Evolutionary conservation across 495 filamentous ascomycete species (phyloP).

Genomic region (Talaromyces trachyspermus): DNA sequence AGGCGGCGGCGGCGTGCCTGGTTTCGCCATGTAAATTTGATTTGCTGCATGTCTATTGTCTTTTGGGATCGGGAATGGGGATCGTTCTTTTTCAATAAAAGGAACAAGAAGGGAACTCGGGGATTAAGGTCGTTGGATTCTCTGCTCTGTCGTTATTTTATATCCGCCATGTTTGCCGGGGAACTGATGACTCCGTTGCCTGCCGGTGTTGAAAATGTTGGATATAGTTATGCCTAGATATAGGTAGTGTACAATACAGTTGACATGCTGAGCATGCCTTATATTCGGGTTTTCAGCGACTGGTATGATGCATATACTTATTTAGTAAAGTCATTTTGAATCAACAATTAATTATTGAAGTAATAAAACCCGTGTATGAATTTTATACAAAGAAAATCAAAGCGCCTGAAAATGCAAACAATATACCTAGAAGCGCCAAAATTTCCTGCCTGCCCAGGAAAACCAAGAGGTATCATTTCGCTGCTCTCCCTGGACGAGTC

Average conservation of each 20-base stretch:
- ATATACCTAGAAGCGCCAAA: conserved; percentile 16
- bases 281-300: neutral
- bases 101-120: too few relatives aligned
- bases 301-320: neutral
- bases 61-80: neutral
- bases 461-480: conserved; percentile 53
- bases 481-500: conserved; percentile 56
- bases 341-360: too few relatives aligned
- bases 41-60: neutral
- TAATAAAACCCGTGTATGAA: too few relatives aligned
- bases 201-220: conserved; percentile 9
- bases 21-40: conserved; percentile 44
- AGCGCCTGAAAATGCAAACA: neutral
- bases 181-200: neutral
- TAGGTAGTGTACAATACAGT: conserved; percentile 12
- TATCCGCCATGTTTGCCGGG: too few relatives aligned
- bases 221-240: conserved; percentile 8
- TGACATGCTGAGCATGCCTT: conserved; percentile 8
- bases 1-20: conserved; percentile 31
- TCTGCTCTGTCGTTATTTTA: conserved; percentile 4
- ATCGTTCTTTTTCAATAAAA: too few relatives aligned
- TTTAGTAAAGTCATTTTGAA: too few relatives aligned
- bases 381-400: conserved; percentile 2
- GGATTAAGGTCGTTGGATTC: neutral
- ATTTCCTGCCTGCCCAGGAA: conserved; percentile 36